Percentiles rank a stretch among this genome's conserved stretches.
Conservation (phyloP, 768 basidiomycete species). For the Solioccasus polychromus region DNA sequence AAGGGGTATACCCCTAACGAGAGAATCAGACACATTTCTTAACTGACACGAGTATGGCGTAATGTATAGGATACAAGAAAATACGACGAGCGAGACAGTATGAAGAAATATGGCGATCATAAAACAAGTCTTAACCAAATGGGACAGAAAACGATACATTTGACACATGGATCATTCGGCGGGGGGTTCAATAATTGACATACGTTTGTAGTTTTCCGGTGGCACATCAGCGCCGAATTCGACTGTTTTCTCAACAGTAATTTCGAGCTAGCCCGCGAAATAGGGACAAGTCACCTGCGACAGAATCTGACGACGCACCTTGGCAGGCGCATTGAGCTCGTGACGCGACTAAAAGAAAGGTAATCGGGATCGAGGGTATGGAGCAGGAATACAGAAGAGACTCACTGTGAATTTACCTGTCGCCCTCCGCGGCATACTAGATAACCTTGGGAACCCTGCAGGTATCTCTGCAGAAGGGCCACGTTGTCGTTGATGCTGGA, state of each 20-base stretch:
- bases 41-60: no score
- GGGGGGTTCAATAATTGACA: slow-evolving; percentile 10
- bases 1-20: no score
- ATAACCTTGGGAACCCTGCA: slow-evolving; percentile 22
- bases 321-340: slow-evolving; percentile 11
- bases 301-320: slow-evolving; percentile 9
- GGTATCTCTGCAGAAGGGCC: slow-evolving; percentile 29
- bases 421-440: slow-evolving; percentile 16
- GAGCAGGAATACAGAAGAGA: neutral
- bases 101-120: neutral
- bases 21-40: no score
- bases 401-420: slow-evolving; percentile 11
- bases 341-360: slow-evolving; percentile 8
- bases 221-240: slow-evolving; percentile 22
- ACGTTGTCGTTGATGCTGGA: slow-evolving; percentile 30
- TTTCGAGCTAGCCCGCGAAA: slow-evolving; percentile 21
- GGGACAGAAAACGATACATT: neutral
- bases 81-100: neutral
- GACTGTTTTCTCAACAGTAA: slow-evolving; percentile 29
- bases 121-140: neutral
- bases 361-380: neutral
- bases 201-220: neutral
- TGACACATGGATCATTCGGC: neutral
- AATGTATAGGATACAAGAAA: slow-evolving; percentile 37
- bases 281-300: neutral